Evolutionary conservation across 805 yeast genomes (phyloP).

Genomic region (Pichia deserticola): DNA sequence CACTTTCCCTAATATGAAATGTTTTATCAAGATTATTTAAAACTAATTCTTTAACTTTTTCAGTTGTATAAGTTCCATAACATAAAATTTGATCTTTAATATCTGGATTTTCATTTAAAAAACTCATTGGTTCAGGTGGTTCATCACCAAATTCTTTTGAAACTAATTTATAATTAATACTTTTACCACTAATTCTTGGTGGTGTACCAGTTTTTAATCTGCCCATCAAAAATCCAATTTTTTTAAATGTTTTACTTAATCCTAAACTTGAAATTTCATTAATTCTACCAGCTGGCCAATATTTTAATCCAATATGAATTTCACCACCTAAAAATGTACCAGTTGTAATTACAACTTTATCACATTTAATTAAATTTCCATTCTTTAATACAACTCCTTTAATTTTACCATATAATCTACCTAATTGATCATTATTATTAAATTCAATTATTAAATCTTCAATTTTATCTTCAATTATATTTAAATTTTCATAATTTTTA

Average conservation of each 20-base stretch:
- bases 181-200: constrained; percentile 66
- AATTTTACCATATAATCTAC: constrained; percentile 40
- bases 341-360: constrained; percentile 79
- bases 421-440: constrained; percentile 25
- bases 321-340: constrained; percentile 96
- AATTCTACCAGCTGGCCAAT: constrained; percentile 85
- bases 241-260: constrained; percentile 65
- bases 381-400: constrained; percentile 67
- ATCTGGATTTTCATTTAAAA: constrained; percentile 59
- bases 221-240: constrained; percentile 78
- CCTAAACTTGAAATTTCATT: constrained; percentile 93
- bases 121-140: constrained; percentile 89
- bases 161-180: constrained; percentile 63
- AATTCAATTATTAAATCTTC: constrained; percentile 67
- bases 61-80: constrained; percentile 72
- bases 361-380: constrained; percentile 54
- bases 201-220: constrained; percentile 97
- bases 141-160: constrained; percentile 70
- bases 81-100: constrained; percentile 60
- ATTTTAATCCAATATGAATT: constrained; percentile 79
- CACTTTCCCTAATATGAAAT: constrained; percentile 87
- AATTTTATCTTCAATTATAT: constrained; percentile 66
- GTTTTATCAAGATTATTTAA: constrained; percentile 68
- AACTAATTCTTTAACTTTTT: constrained; percentile 62
- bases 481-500: constrained; percentile 45